These are phyloP conservation scores for Alternaria atra DNA, from an alignment of 2,329 filamentous ascomycete genomes.

Conservation along the genomic window DNA sequence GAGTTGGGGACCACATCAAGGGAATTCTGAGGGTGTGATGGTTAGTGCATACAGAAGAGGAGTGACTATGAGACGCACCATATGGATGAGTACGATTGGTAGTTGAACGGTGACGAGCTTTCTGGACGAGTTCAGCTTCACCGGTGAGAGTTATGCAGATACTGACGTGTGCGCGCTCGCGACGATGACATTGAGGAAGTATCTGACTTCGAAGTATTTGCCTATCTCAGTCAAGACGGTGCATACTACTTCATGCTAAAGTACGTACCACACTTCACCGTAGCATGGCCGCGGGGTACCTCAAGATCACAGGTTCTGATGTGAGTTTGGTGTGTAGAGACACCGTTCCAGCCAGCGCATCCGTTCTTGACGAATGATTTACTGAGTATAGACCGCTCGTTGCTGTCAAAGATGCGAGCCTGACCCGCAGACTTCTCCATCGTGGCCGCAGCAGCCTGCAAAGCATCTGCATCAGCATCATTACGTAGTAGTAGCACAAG, in stretches of 20 bases:
- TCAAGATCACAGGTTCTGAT: constrained; percentile 61
- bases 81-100: constrained; percentile 65
- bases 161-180: constrained; percentile 55
- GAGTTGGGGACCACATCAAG: constrained; percentile 65
- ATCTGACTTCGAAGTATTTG: constrained; percentile 66
- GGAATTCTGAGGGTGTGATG: constrained; percentile 53
- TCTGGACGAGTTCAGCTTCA: constrained; percentile 39
- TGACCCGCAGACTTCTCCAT: constrained; percentile 60
- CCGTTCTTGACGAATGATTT: constrained; percentile 56
- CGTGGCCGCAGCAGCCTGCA: constrained; percentile 58
- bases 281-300: constrained; percentile 61
- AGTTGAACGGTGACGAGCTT: constrained; percentile 63
- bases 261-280: constrained; percentile 58
- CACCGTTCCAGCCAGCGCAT: constrained; percentile 57
- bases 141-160: neutral
- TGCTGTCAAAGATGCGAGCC: constrained; percentile 62
- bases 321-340: constrained; percentile 56
- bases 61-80: constrained; percentile 46
- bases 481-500: neutral
- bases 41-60: neutral
- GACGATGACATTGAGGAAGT: constrained; percentile 63
- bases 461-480: constrained; percentile 30
- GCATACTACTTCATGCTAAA: neutral
- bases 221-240: constrained; percentile 41
- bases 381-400: constrained; percentile 59